phyloP scores from a whole-genome alignment of 148 eudicot species.

The Rhododendron vialii region DNA sequence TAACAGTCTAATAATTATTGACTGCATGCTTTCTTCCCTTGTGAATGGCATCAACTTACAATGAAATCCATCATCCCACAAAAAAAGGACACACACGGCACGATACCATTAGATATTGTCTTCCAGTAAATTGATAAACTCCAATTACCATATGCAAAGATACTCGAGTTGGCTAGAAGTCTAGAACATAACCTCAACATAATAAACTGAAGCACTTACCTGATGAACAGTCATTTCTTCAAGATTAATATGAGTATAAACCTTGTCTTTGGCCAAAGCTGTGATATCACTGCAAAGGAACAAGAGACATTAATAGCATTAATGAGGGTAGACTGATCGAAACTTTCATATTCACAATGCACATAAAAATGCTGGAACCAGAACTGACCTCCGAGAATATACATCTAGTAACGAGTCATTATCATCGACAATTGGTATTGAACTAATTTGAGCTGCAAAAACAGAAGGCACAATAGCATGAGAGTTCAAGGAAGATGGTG shows the following conservation, averaged over 20 bases:
- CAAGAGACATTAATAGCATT: not conserved
- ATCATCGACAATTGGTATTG: conserved; percentile 67
- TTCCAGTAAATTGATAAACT: not conserved
- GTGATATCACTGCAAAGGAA: conserved; percentile 54
- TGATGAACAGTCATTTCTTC: conserved; percentile 60
- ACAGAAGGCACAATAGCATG: not conserved
- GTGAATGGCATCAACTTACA: not conserved
- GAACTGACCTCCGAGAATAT: conserved; percentile 56
- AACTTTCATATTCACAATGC: not conserved
- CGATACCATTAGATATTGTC: not conserved
- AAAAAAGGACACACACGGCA: not conserved
- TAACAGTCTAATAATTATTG: not conserved
- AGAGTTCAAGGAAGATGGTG: not conserved
- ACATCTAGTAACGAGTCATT: conserved; percentile 53
- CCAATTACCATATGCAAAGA: not conserved
- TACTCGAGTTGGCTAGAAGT: not conserved
- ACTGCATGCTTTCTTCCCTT: not conserved
- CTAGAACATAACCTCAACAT: not conserved
- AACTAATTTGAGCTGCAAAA: conserved; percentile 64
- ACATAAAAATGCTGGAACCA: not conserved
- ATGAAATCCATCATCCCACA: not conserved
- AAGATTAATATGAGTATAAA: conserved; percentile 52
- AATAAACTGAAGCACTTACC: conserved; percentile 22
- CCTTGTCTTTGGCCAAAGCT: conserved; percentile 57
- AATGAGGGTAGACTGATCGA: not conserved